Percentiles rank a stretch among this genome's conserved stretches.
phyloP scores from a whole-genome alignment of 2,329 filamentous ascomycete species.

The Diaporthe ilicicola region DNA sequence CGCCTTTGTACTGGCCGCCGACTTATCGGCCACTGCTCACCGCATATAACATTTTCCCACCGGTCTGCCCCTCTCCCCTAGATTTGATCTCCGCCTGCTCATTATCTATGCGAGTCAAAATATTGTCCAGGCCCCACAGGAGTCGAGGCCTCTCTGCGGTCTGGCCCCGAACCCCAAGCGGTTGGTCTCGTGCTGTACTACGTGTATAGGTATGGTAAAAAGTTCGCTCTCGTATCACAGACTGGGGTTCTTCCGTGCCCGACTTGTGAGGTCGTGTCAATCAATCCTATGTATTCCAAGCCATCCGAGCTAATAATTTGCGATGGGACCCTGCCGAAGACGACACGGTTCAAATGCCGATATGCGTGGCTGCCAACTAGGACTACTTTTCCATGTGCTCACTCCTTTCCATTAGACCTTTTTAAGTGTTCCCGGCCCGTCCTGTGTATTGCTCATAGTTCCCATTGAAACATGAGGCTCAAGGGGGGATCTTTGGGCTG shows the following conservation, averaged over 20 bases:
- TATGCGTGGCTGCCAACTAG: not conserved
- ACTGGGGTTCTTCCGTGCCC: not conserved
- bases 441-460: not conserved
- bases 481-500: not conserved
- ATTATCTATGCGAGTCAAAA: not conserved
- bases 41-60: not conserved
- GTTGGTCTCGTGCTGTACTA: not conserved
- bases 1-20: not conserved
- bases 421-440: not conserved
- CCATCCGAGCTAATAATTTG: conserved; percentile 15
- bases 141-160: not conserved
- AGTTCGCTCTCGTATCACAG: not conserved
- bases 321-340: not conserved
- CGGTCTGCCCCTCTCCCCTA: not conserved
- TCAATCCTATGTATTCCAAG: not conserved
- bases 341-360: conserved; percentile 8
- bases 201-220: not conserved
- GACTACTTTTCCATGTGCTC: not conserved
- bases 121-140: not conserved
- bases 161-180: not conserved
- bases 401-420: not conserved
- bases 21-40: not conserved
- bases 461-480: not conserved
- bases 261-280: not conserved
- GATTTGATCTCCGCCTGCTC: not conserved